A percentile compares a stretch with the other conserved stretches of the same genome.
These are phyloP conservation scores for Serpula lacrymans DNA, from an alignment of 768 basidiomycete genomes.

Conservation along the genomic window DNA sequence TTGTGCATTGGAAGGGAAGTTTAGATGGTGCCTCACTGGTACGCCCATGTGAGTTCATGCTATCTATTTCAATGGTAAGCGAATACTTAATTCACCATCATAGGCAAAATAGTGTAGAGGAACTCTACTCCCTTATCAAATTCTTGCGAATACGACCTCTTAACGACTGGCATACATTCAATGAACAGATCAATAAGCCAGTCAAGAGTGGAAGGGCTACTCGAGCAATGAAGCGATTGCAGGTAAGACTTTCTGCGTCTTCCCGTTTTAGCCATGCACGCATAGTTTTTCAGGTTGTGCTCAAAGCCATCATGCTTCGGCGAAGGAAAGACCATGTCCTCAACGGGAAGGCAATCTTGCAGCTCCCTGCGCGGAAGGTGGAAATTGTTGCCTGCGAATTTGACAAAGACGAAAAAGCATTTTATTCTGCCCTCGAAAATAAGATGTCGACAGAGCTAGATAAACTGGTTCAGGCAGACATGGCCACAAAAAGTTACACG, in stretches of 20 bases:
- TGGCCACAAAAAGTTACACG: slow-evolving; percentile 60
- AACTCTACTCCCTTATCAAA: slow-evolving; percentile 84
- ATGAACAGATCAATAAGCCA: slow-evolving; percentile 72
- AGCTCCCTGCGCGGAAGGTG: slow-evolving; percentile 73
- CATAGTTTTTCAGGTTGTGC: slow-evolving; percentile 51
- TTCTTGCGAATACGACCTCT: slow-evolving; percentile 85
- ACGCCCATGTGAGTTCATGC: slow-evolving; percentile 58
- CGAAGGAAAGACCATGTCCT: slow-evolving; percentile 70
- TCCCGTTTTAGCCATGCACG: not conserved
- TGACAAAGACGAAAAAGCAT: slow-evolving; percentile 68
- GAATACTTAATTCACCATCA: slow-evolving; percentile 21
- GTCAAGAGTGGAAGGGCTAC: slow-evolving; percentile 63
- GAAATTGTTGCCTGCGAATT: slow-evolving; percentile 76
- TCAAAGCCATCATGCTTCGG: slow-evolving; percentile 86
- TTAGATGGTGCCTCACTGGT: slow-evolving; percentile 86
- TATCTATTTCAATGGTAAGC: not conserved
- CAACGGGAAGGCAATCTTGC: slow-evolving; percentile 79
- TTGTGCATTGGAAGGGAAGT: slow-evolving; percentile 71
- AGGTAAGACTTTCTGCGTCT: slow-evolving; percentile 40
- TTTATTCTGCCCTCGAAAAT: slow-evolving; percentile 71
- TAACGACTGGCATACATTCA: slow-evolving; percentile 78
- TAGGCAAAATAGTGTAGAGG: slow-evolving; percentile 88
- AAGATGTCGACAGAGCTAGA: slow-evolving; percentile 67
- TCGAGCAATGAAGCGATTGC: slow-evolving; percentile 80
- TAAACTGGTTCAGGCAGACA: slow-evolving; percentile 53